These are phyloP conservation scores for Cnidoscolus chayamansa DNA, from an alignment of 441 rosid genomes.

Conservation along the genomic window DNA sequence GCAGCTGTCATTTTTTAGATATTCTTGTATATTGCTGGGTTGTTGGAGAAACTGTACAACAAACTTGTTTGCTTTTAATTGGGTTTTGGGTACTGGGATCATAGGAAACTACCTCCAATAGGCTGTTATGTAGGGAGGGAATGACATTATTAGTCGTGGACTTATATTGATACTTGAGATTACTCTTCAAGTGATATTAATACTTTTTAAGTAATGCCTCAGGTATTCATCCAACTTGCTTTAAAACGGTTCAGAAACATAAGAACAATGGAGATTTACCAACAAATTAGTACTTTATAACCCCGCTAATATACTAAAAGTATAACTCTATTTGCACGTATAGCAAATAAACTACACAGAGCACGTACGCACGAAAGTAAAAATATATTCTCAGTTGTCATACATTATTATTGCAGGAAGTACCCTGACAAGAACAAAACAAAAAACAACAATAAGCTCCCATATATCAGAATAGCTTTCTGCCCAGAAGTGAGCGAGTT, in stretches of 20 bases:
- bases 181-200: background rate
- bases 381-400: background rate
- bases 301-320: background rate
- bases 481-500: slow-evolving; percentile 87
- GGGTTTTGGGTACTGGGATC: background rate
- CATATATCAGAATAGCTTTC: slow-evolving; percentile 74
- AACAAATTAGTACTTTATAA: background rate
- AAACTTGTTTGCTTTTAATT: background rate
- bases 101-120: background rate
- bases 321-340: slow-evolving; percentile 12
- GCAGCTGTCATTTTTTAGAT: background rate
- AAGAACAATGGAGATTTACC: background rate
- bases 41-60: background rate
- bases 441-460: slow-evolving; percentile 63
- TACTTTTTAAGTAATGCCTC: background rate
- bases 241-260: no score
- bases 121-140: background rate
- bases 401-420: slow-evolving; percentile 52
- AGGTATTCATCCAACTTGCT: background rate
- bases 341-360: background rate
- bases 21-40: background rate
- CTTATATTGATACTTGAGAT: background rate
- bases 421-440: slow-evolving; percentile 68
- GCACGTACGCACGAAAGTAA: background rate
- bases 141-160: background rate